Conservation (phyloP, 2,329 filamentous ascomycete species). For the Exophiala calicioides region DNA sequence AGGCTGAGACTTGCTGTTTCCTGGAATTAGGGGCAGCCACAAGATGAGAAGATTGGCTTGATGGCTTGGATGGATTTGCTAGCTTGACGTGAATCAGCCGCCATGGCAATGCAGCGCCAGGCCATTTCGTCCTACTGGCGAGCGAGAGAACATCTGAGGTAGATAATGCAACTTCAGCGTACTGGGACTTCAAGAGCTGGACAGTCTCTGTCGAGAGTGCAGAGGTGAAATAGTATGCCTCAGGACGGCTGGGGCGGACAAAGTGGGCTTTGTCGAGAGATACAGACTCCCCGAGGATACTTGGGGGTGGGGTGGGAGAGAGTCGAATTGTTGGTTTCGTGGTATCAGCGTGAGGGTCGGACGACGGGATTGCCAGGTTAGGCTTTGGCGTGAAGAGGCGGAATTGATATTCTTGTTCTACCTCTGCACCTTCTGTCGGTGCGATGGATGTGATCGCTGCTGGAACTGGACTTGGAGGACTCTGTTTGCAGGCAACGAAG, state of each 20-base stretch:
- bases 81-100: conserved; percentile 21
- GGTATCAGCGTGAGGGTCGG: not conserved
- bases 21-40: not conserved
- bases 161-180: conserved; percentile 20
- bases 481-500: conserved; percentile 18
- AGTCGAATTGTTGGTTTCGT: conserved; percentile 19
- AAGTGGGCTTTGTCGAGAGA: conserved; percentile 17
- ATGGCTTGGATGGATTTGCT: not conserved
- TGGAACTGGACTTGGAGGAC: not conserved
- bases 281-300: conserved; percentile 1
- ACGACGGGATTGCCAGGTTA: not conserved
- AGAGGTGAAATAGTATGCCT: conserved; percentile 26
- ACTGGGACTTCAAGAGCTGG: conserved; percentile 12
- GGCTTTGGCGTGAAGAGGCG: conserved; percentile 21
- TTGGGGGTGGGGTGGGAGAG: conserved; percentile 20
- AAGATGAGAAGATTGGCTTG: not conserved
- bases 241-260: conserved; percentile 17
- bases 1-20: not conserved
- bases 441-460: not conserved
- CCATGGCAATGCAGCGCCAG: conserved; percentile 27
- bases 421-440: conserved; percentile 5
- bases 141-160: conserved; percentile 13
- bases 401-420: conserved; percentile 27
- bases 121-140: conserved; percentile 21
- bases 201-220: conserved; percentile 10